Base-by-base conservation (phyloP, 2,329 filamentous ascomycete species). In the Catunica adiposa region DNA sequence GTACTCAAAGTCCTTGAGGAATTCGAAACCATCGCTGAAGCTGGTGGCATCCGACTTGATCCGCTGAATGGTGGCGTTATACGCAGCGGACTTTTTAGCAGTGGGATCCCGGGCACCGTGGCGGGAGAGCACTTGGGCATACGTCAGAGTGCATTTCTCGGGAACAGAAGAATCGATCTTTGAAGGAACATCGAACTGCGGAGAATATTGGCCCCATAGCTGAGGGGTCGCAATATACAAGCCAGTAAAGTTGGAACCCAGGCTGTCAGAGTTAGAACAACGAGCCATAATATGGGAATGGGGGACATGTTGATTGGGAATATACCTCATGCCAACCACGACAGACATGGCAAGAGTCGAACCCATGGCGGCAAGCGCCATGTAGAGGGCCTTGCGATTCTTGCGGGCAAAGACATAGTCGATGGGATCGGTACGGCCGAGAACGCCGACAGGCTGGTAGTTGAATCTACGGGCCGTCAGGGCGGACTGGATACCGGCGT, bases 41-140 rank as follows among this genome's bases (percentile, higher is more conserved):
- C 71, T 68, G 1, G 72, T 74, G 8, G 72, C 72, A 38, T 63
- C 65, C 47, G 65, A 66, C 59, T 89, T 80, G 59, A 96, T 83
- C 51, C 76, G 77, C 26, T 74, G 65, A 54, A 95, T 72, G 7
- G 86, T 74, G 3, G 70, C 67, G 40, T 72, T 74, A 68, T 94
- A 95, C 5, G 67, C 64, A 9, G 66, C 64, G 0, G 81, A 78
- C 70, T 89, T 94, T 61, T 71, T 71, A 9, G 70, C 63, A 0
- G 89, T 94, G 1, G 89, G 89, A 64, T 87, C 84, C 54, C 89
- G 79, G 38, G 86, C 86, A 51, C 89, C 89, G 65, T 96, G 89
- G 1, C 89, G 81, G 22, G 87, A 89, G 51, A 96, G 75, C 23
- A 89, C 72, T 63, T 89, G 84, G 1, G 77, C 89, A 67, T 94